Conservation (phyloP, 2,329 filamentous ascomycete genomes). For the Alternaria arborescens region DNA sequence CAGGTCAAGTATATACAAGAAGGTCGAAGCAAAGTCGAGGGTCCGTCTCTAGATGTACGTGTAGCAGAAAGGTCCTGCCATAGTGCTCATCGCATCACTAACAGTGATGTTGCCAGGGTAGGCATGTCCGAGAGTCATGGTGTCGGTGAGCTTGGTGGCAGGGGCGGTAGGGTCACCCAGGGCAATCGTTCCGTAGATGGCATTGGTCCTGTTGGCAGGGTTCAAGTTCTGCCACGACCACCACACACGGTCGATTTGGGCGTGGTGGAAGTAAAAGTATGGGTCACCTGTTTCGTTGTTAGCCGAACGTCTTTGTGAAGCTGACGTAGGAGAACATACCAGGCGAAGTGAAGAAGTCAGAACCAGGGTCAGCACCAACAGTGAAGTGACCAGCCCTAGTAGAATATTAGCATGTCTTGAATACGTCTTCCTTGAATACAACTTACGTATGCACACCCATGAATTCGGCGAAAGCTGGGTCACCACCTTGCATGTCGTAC, state of each 20-base stretch:
- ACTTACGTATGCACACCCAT: constrained; percentile 51
- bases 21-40: background rate
- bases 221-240: constrained; percentile 61
- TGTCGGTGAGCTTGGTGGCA: constrained; percentile 57
- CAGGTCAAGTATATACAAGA: constrained; percentile 16
- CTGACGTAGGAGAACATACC: constrained; percentile 11
- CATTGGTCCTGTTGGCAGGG: constrained; percentile 47
- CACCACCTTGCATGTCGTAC: constrained; percentile 49
- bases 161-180: constrained; percentile 55
- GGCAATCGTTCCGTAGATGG: constrained; percentile 54
- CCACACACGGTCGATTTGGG: constrained; percentile 58
- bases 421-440: too few relatives aligned
- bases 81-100: constrained; percentile 54
- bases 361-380: constrained; percentile 55
- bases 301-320: constrained; percentile 21
- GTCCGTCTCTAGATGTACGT: constrained; percentile 47
- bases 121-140: constrained; percentile 51
- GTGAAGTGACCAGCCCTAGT: constrained; percentile 54
- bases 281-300: constrained; percentile 39
- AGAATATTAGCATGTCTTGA: too few relatives aligned
- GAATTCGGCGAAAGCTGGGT: constrained; percentile 37
- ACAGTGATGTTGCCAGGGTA: constrained; percentile 47
- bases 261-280: constrained; percentile 58
- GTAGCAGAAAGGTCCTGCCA: constrained; percentile 59
- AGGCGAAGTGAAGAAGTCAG: constrained; percentile 56